phyloP scores from a whole-genome alignment of 768 basidiomycete species.

The Termitomyces sp. region DNA sequence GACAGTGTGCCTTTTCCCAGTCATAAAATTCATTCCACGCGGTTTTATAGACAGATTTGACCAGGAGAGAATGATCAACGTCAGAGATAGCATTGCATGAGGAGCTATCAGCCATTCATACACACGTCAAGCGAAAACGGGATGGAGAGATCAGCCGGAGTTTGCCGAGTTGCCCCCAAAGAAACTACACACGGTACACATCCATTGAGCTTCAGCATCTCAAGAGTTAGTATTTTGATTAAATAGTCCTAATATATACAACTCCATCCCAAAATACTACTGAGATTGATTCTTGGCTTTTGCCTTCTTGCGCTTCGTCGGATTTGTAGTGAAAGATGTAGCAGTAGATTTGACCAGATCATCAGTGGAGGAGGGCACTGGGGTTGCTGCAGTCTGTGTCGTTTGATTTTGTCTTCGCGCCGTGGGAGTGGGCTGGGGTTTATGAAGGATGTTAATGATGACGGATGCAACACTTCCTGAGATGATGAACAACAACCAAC shows the following conservation, averaged over 20 bases:
- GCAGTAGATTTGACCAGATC: not conserved
- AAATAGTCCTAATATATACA: not conserved
- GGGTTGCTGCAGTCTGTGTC: not conserved
- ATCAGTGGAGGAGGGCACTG: not conserved
- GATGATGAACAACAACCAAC: conserved; percentile 61
- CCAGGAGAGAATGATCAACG: not conserved
- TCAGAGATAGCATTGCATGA: not conserved
- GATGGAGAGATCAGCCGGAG: not conserved
- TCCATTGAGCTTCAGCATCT: not conserved
- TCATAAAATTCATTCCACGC: conserved; percentile 17
- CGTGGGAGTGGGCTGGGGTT: conserved; percentile 5
- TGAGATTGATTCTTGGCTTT: conserved; percentile 6
- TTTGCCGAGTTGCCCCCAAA: not conserved
- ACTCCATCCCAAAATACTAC: not conserved
- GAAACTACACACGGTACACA: not conserved
- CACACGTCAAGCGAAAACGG: not conserved
- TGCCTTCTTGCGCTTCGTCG: conserved; percentile 12
- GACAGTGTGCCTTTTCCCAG: conserved; percentile 18
- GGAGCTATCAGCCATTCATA: conserved; percentile 2
- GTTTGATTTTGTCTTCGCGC: not conserved
- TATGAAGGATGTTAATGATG: conserved; percentile 61
- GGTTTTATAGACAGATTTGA: conserved; percentile 6
- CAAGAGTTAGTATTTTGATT: not conserved
- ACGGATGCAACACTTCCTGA: conserved; percentile 66
- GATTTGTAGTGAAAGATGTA: conserved; percentile 3